Conservation (phyloP, 148 eudicot species). For the Rhododendron vialii region DNA sequence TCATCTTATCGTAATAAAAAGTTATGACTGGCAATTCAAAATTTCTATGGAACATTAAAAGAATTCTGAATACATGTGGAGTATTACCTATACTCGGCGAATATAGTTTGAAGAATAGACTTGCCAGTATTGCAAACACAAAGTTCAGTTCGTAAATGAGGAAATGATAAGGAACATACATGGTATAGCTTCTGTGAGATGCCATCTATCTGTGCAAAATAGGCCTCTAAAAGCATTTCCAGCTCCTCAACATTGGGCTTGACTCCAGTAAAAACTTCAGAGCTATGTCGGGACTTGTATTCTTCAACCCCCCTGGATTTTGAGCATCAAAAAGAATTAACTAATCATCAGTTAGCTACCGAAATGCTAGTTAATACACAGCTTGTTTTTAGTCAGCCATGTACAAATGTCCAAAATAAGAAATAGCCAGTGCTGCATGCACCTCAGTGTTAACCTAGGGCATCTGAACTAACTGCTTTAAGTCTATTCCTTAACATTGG, state of each 20-base stretch:
- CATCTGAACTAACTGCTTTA: background rate
- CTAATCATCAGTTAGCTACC: background rate
- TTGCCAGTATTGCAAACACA: background rate
- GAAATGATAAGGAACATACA: constrained; percentile 25
- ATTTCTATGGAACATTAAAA: background rate
- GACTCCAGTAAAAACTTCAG: constrained; percentile 12
- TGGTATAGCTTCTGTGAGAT: constrained; percentile 38
- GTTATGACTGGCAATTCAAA: background rate
- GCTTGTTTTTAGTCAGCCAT: background rate
- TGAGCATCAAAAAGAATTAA: background rate
- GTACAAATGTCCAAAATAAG: background rate
- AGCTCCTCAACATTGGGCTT: constrained; percentile 56
- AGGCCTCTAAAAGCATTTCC: constrained; percentile 66
- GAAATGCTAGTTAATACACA: background rate
- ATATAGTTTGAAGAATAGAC: background rate
- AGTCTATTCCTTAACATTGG: background rate
- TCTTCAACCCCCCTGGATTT: constrained; percentile 28
- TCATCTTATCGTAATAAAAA: background rate
- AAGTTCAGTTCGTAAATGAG: background rate
- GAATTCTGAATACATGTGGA: background rate
- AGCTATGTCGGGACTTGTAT: constrained; percentile 22
- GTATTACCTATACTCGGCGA: background rate
- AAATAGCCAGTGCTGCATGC: background rate
- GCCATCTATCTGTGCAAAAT: constrained; percentile 64
- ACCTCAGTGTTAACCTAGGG: background rate